Percentiles rank a stretch among this genome's conserved stretches.
phyloP scores from a whole-genome alignment of 2,329 filamentous ascomycete genomes.

The Diplodia intermedia region DNA sequence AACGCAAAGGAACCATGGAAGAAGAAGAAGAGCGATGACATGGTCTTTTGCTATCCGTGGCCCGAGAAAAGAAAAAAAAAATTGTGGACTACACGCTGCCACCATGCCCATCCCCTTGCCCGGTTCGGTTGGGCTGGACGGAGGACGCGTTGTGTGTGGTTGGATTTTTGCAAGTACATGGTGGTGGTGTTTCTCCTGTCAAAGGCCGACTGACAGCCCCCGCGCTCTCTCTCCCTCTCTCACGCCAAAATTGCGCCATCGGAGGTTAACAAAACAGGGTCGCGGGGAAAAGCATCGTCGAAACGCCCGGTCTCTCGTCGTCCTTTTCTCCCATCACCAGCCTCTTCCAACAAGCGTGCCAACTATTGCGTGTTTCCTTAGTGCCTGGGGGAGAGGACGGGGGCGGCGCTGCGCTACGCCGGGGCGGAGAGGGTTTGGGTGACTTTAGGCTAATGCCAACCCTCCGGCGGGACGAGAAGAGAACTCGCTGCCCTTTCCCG shows the following conservation, averaged over 20 bases:
- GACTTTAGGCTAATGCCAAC: conserved; percentile 8
- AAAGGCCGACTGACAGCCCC: not conserved
- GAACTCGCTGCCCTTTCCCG: conserved; percentile 9
- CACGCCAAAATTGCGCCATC: conserved; percentile 13
- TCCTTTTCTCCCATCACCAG: not conserved
- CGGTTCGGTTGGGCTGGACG: too few relatives aligned
- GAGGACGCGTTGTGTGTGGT: too few relatives aligned
- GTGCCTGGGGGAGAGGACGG: too few relatives aligned
- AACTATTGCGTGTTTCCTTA: not conserved
- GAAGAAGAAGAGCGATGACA: not conserved
- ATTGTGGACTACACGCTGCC: too few relatives aligned
- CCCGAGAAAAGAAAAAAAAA: too few relatives aligned
- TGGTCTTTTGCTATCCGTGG: too few relatives aligned
- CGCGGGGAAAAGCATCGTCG: not conserved
- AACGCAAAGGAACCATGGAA: not conserved
- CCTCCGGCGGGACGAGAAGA: conserved; percentile 14
- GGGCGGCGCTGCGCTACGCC: too few relatives aligned
- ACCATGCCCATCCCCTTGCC: too few relatives aligned
- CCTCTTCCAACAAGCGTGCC: not conserved
- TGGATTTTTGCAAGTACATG: too few relatives aligned
- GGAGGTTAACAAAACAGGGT: not conserved
- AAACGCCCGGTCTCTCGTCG: not conserved
- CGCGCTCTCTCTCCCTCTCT: not conserved
- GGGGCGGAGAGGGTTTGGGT: not conserved
- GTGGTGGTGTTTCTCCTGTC: too few relatives aligned